Conservation (phyloP, 1,284 basidiomycete species). For the Rugosomyces carneus region DNA sequence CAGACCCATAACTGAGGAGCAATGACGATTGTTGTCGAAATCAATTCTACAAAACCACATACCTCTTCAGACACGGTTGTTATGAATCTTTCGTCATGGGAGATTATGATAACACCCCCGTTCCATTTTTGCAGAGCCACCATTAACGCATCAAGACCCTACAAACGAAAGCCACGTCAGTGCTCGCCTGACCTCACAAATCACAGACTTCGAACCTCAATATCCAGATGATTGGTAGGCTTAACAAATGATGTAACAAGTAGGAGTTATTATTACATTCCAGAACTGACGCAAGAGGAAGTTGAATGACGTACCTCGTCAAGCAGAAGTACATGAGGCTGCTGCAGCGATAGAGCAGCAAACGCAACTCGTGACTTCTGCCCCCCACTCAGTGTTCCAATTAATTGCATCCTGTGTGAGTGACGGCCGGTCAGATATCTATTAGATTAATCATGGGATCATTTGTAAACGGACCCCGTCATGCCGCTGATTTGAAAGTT, state of each 20-base stretch:
- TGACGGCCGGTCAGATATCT: not conserved
- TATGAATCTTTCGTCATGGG: conserved; percentile 92
- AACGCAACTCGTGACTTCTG: conserved; percentile 98
- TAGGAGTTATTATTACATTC: conserved; percentile 3
- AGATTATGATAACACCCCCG: conserved; percentile 92
- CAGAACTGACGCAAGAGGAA: conserved; percentile 1
- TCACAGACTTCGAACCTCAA: conserved; percentile 48
- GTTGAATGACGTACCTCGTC: conserved; percentile 62
- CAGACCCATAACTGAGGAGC: conserved; percentile 78
- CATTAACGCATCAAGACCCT: conserved; percentile 96
- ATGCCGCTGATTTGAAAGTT: conserved; percentile 98
- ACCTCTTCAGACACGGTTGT: conserved; percentile 79
- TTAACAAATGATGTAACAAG: conserved; percentile 25
- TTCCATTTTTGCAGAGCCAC: conserved; percentile 85
- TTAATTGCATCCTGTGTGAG: conserved; percentile 59
- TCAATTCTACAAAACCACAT: conserved; percentile 11
- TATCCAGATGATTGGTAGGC: conserved; percentile 98
- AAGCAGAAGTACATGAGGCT: conserved; percentile 83
- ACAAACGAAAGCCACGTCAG: conserved; percentile 6
- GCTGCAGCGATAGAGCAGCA: conserved; percentile 82
- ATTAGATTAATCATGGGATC: not conserved
- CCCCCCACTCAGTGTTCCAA: conserved; percentile 88
- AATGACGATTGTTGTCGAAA: conserved; percentile 1
- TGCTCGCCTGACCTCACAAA: not conserved
- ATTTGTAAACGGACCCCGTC: conserved; percentile 53